A percentile compares a stretch with the other conserved stretches of the same genome.
Conservation (phyloP, 768 basidiomycete genomes). For the Lactarius evosmus region DNA sequence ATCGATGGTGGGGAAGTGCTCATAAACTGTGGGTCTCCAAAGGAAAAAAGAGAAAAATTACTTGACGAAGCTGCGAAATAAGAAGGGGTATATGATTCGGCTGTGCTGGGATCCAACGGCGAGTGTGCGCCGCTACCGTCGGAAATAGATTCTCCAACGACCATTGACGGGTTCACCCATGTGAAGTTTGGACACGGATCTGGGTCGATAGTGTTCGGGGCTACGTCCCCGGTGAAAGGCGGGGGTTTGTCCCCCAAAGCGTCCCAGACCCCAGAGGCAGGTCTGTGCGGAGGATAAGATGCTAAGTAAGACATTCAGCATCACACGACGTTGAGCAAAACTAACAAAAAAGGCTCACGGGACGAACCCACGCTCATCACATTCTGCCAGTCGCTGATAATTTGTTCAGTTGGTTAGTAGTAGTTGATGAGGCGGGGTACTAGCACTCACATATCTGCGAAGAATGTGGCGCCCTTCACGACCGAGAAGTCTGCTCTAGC, state of each 20-base stretch:
- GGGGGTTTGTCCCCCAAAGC: background rate
- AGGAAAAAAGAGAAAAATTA: background rate
- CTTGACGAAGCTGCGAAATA: background rate
- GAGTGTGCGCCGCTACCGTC: background rate
- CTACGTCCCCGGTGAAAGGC: background rate
- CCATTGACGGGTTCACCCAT: constrained; percentile 14
- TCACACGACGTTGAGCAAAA: background rate
- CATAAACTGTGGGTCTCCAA: constrained; percentile 3
- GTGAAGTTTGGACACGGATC: constrained; percentile 14
- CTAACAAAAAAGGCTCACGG: constrained; percentile 1
- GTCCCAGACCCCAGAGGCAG: background rate
- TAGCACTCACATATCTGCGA: constrained; percentile 16
- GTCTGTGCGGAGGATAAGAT: background rate
- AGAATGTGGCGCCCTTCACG: constrained; percentile 14
- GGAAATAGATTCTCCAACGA: background rate
- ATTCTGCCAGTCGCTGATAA: constrained; percentile 11
- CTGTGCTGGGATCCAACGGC: background rate
- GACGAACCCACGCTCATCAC: background rate
- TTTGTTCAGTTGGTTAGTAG: background rate
- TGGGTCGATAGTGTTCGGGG: background rate
- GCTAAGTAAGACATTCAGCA: constrained; percentile 5
- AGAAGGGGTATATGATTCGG: background rate
- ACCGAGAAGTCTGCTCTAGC: constrained; percentile 15
- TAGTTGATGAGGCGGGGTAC: background rate
- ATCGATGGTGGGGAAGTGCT: constrained; percentile 2